Base-by-base conservation (phyloP, 2,329 filamentous ascomycete genomes). In the Botrytis tulipae region DNA sequence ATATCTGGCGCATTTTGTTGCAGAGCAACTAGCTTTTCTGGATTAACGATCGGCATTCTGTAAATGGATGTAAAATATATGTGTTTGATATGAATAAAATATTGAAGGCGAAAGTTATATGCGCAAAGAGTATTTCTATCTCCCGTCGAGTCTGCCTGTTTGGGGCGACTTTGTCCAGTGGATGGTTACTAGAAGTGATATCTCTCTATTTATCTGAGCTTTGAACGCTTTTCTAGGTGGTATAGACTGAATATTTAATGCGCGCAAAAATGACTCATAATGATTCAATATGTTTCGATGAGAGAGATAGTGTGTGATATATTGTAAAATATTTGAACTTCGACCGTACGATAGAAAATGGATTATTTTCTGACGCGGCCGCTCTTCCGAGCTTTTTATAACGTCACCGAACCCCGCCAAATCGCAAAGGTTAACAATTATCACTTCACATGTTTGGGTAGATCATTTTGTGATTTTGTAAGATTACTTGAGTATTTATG, bases 1-100 rank as follows among this genome's bases (percentile, higher is more conserved):
- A 99, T 92, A 83, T 95, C 93, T 77, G 95, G 90, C 78, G 94
- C 90, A 82, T 95, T 92, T 82, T 90, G 90, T 86, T 99, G 96
- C 78, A 99, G 90, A 83, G 91, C 89, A 78, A 96, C 92, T 81
- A 99, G 89, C 86, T 97, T 95, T 78, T 98, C 93, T 76, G 95
- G 90, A 76, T 90, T 92, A 78, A 99, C 94, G 77, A 98, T 91
- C 77, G 96, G 95, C 96, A 99, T 99, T 65, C 73, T 78, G 74
- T 66, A 59, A 66, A 70, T 74, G 59, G 70, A 73, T 72, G 74
- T 73, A 75, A 74, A 57, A 70, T 74, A 70, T 71, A 60, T 73
- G n/a, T n/a, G 14, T 57, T 35, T 35, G 20, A 70, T 44, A 32
- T 35, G 54, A 54, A 70, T 40, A 37, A 44, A 61, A 42, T 46